Percentiles rank a stretch among this genome's conserved stretches.
Conservation (phyloP, 1,139 yeast genomes). For the Suhomyces choctaworum region DNA sequence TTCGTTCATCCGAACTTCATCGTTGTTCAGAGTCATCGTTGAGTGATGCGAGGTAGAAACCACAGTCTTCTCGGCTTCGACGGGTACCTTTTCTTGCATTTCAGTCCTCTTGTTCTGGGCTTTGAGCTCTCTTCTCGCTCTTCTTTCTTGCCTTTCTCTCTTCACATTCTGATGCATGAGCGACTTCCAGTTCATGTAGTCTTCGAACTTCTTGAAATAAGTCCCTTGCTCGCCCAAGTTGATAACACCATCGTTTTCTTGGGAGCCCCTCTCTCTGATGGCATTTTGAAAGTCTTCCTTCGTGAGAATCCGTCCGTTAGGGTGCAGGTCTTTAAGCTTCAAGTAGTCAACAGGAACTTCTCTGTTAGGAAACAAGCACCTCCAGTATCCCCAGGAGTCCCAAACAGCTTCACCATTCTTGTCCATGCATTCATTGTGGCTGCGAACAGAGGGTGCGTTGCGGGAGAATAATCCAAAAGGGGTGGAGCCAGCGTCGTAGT, state of each 20-base stretch:
- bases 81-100: neutral
- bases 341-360: constrained; percentile 40
- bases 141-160: constrained; percentile 26
- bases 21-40: constrained; percentile 52
- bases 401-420: constrained; percentile 71
- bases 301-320: constrained; percentile 40
- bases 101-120: constrained; percentile 1
- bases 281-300: constrained; percentile 49
- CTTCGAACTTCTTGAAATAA: constrained; percentile 62
- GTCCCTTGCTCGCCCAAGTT: constrained; percentile 44
- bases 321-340: constrained; percentile 28
- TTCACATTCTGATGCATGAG: constrained; percentile 48
- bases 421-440: constrained; percentile 62
- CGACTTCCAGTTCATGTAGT: constrained; percentile 67
- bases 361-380: constrained; percentile 75
- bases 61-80: constrained; percentile 21
- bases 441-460: constrained; percentile 61
- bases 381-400: constrained; percentile 83
- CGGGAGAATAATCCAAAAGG: constrained; percentile 56
- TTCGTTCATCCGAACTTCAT: constrained; percentile 54
- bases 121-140: neutral
- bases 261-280: constrained; percentile 14
- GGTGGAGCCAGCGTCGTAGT: constrained; percentile 20
- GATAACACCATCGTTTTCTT: constrained; percentile 22
- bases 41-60: constrained; percentile 54